These are phyloP conservation scores for Arthroderma uncinatum DNA, from an alignment of 2,329 filamentous ascomycete species.

Conservation along the genomic window DNA sequence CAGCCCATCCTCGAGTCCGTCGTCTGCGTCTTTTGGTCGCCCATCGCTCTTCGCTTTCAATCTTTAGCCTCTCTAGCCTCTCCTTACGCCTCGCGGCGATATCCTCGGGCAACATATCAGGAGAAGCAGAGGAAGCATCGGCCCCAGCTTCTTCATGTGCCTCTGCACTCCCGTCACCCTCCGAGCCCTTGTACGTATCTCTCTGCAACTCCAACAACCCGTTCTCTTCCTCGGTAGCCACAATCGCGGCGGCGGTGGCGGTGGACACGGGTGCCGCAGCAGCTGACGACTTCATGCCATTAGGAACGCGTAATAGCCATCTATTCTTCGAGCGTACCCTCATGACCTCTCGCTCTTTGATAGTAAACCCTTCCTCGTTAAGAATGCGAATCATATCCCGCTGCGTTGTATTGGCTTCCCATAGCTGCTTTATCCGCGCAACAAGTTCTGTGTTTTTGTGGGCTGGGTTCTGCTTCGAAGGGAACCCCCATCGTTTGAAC, in stretches of 20 bases:
- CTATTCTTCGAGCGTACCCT: conserved; percentile 58
- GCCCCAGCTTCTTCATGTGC: not conserved
- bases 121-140: not conserved
- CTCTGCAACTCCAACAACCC: conserved; percentile 31
- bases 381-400: conserved; percentile 62
- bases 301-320: conserved; percentile 53
- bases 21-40: conserved; percentile 55
- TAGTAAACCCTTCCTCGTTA: conserved; percentile 59
- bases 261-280: conserved; percentile 18
- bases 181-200: conserved; percentile 27
- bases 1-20: conserved; percentile 56
- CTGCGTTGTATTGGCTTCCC: conserved; percentile 62
- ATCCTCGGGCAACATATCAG: conserved; percentile 34
- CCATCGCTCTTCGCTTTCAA: conserved; percentile 52
- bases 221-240: conserved; percentile 19
- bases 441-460: conserved; percentile 59
- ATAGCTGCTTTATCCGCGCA: conserved; percentile 61
- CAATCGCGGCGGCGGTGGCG: not conserved
- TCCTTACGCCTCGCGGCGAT: conserved; percentile 44
- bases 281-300: conserved; percentile 42
- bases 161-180: conserved; percentile 13
- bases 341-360: conserved; percentile 60
- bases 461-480: conserved; percentile 59
- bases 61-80: conserved; percentile 44
- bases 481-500: conserved; percentile 69